phyloP scores from a whole-genome alignment of 441 rosid species.

The Kokia cookei region DNA sequence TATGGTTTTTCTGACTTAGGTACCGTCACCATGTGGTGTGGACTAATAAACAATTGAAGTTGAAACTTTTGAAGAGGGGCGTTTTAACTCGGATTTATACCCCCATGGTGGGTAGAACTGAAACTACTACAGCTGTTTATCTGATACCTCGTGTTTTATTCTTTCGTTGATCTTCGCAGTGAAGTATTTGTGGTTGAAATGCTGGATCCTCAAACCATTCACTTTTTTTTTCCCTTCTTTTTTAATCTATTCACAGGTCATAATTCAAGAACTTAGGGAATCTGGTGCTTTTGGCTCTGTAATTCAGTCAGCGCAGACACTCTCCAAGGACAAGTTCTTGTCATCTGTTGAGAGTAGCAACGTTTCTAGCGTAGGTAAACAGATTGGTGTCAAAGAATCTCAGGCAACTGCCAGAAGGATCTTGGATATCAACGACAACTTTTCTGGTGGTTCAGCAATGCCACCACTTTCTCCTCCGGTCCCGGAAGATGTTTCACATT shows the following conservation, averaged over 20 bases:
- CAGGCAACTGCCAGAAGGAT: constrained; percentile 44
- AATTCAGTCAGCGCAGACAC: constrained; percentile 39
- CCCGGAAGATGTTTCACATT: constrained; percentile 12
- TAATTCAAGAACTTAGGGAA: constrained; percentile 73
- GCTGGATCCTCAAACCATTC: not conserved
- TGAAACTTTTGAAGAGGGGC: constrained; percentile 73
- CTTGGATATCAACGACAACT: constrained; percentile 29
- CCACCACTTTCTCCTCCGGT: constrained; percentile 72
- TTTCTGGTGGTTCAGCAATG: constrained; percentile 32
- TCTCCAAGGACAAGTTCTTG: constrained; percentile 33
- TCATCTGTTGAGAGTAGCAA: constrained; percentile 23
- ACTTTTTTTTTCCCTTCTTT: not conserved
- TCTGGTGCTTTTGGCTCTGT: constrained; percentile 61
- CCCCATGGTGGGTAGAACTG: constrained; percentile 68
- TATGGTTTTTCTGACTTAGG: constrained; percentile 34
- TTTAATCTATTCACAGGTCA: constrained; percentile 34
- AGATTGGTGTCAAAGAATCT: constrained; percentile 36
- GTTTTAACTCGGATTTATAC: constrained; percentile 67
- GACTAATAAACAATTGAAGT: constrained; percentile 46
- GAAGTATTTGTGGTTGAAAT: not conserved
- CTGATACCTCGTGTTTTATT: not conserved
- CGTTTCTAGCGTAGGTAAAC: constrained; percentile 17
- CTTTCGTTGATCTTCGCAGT: not conserved
- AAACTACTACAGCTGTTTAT: not conserved
- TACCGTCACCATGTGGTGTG: constrained; percentile 74